Conservation (phyloP, 331 rosid genomes). For the Quercus lobata region DNA sequence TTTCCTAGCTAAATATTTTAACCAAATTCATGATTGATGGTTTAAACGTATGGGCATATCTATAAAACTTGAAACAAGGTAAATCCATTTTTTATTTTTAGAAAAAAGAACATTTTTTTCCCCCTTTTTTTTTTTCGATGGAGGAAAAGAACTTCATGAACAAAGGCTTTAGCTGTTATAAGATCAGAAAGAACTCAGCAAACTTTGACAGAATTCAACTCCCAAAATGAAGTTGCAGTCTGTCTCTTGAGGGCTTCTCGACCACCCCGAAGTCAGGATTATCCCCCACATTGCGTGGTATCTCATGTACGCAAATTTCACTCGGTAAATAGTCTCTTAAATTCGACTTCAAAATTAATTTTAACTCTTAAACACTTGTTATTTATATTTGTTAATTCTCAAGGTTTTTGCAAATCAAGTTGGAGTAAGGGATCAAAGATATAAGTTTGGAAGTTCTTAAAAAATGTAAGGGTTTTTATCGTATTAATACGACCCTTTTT, state of each 20-base stretch:
- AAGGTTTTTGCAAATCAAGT: slow-evolving; percentile 20
- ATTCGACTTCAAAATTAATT: too few relatives aligned
- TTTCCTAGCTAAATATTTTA: too few relatives aligned
- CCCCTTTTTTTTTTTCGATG: background rate
- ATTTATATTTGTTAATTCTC: background rate
- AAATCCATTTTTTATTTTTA: too few relatives aligned
- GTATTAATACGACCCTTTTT: too few relatives aligned
- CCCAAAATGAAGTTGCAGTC: slow-evolving; percentile 48
- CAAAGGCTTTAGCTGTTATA: slow-evolving; percentile 33
- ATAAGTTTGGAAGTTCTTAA: slow-evolving; percentile 18
- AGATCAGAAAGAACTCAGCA: background rate
- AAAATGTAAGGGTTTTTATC: slow-evolving; percentile 31
- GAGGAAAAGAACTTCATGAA: background rate
- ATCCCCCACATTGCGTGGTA: slow-evolving; percentile 12
- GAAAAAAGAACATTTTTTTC: too few relatives aligned
- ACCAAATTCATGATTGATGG: too few relatives aligned
- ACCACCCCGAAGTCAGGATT: slow-evolving; percentile 8
- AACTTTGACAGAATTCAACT: slow-evolving; percentile 41
- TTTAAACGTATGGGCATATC: too few relatives aligned
- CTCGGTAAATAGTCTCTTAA: too few relatives aligned
- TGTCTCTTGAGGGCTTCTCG: slow-evolving; percentile 46
- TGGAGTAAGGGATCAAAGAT: slow-evolving; percentile 23
- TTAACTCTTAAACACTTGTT: background rate
- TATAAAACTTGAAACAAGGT: too few relatives aligned
- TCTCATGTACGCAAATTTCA: slow-evolving; percentile 29